A percentile compares a stretch with the other conserved stretches of the same genome.
These are phyloP conservation scores for Phragmites australis DNA, from an alignment of 176 grass and related monocot genomes.

Conservation along the genomic window DNA sequence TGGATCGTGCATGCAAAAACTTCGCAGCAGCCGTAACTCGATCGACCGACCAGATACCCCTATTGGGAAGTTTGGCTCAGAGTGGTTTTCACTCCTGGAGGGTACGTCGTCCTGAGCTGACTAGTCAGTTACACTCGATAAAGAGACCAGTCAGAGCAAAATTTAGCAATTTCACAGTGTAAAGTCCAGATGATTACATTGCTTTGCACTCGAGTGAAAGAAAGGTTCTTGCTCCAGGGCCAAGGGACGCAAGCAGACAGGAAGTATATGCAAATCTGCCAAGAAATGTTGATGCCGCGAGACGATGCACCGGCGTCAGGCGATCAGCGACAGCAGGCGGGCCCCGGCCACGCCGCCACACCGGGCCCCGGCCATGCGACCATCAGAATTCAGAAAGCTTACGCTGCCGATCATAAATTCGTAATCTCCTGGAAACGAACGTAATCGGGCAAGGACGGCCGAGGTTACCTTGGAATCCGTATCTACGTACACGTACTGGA, in stretches of 20 bases:
- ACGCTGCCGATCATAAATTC: neutral
- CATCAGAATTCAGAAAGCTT: neutral
- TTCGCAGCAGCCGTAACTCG: neutral
- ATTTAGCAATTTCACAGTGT: neutral
- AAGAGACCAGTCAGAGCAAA: neutral
- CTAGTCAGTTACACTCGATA: neutral
- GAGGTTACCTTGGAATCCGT: neutral
- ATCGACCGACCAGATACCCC: neutral
- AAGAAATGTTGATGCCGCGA: constrained; percentile 12
- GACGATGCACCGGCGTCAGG: neutral
- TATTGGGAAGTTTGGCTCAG: neutral
- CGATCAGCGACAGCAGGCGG: neutral
- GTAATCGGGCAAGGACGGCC: neutral
- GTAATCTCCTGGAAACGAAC: neutral
- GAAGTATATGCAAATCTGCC: constrained; percentile 19
- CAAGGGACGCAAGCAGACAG: constrained; percentile 6
- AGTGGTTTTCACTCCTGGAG: neutral
- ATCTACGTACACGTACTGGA: neutral
- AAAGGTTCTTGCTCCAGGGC: neutral
- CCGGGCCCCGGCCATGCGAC: neutral
- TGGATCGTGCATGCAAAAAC: neutral
- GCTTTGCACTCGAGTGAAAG: constrained; percentile 14
- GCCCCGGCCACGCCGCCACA: neutral
- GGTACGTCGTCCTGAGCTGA: neutral
- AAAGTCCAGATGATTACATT: neutral